Percentiles rank a stretch among this genome's conserved stretches.
Evolutionary conservation across 1,139 yeast species (phyloP).

Genomic region (Cylindricascospora bacillispora): DNA sequence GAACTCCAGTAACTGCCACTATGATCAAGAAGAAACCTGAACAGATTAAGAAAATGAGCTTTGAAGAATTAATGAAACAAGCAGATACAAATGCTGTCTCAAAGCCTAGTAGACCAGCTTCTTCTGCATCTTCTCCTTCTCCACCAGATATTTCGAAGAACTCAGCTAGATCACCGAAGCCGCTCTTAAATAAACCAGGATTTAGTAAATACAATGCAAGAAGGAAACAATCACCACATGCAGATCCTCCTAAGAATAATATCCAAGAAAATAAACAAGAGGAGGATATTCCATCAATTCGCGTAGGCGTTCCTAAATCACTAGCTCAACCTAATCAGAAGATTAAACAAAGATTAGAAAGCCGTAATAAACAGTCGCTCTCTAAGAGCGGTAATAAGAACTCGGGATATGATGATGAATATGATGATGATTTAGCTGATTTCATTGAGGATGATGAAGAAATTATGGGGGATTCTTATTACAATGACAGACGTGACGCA

Average conservation of each 20-base stretch:
- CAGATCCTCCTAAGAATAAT: background rate
- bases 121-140: background rate
- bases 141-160: background rate
- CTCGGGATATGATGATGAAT: conserved; percentile 6
- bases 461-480: conserved; percentile 24
- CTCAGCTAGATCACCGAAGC: background rate
- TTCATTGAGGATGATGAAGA: conserved; percentile 52
- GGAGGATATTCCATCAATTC: conserved; percentile 2
- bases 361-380: background rate
- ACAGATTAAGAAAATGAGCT: conserved; percentile 39
- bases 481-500: conserved; percentile 6
- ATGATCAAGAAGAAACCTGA: conserved; percentile 14
- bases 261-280: conserved; percentile 1
- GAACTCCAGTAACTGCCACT: conserved; percentile 5
- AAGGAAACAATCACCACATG: conserved; percentile 3
- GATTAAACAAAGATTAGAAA: conserved; percentile 12
- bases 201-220: conserved; percentile 5
- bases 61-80: conserved; percentile 56
- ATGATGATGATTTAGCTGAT: conserved; percentile 31
- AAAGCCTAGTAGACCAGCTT: background rate
- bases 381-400: conserved; percentile 5
- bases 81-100: conserved; percentile 41
- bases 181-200: conserved; percentile 8
- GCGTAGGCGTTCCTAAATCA: conserved; percentile 2
- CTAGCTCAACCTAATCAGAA: conserved; percentile 9